Conservation (phyloP, 2,329 filamentous ascomycete species). For the Colletotrichum scovillei region DNA sequence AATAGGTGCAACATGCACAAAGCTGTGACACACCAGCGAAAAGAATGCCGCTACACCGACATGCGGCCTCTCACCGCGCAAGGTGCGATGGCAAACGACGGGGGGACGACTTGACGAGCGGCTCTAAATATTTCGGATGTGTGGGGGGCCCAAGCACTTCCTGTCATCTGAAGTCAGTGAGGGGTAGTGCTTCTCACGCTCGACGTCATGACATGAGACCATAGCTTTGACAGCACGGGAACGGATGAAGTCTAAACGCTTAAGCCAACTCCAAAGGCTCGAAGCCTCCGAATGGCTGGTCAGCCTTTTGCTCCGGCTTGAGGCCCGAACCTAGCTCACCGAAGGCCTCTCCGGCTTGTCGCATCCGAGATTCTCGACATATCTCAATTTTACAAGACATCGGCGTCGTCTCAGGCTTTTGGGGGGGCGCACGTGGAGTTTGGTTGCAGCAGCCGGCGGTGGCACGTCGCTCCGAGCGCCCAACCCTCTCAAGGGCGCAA, state of each 20-base stretch:
- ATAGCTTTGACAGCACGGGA: neutral
- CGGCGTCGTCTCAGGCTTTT: neutral
- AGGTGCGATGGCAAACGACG: conserved; percentile 8
- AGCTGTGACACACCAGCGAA: conserved; percentile 10
- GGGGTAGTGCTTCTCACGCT: neutral
- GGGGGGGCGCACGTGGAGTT: conserved; percentile 4
- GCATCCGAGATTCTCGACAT: neutral
- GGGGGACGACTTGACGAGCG: too few relatives aligned
- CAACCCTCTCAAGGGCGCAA: conserved; percentile 1
- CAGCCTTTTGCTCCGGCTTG: neutral
- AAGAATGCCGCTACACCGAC: conserved; percentile 6
- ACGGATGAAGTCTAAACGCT: conserved; percentile 2
- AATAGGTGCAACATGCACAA: conserved; percentile 2
- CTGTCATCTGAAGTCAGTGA: conserved; percentile 7
- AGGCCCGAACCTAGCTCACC: neutral
- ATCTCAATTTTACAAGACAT: neutral
- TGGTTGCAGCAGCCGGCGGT: neutral
- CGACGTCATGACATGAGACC: neutral
- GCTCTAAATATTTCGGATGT: neutral
- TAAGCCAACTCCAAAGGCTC: neutral
- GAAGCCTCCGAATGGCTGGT: neutral
- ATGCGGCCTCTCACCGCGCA: neutral
- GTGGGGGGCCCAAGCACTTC: neutral
- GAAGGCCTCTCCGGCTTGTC: neutral
- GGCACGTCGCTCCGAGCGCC: conserved; percentile 1